Evolutionary conservation across 306 rosid species (phyloP).

Genomic region (Glycine tomentella): DNA sequence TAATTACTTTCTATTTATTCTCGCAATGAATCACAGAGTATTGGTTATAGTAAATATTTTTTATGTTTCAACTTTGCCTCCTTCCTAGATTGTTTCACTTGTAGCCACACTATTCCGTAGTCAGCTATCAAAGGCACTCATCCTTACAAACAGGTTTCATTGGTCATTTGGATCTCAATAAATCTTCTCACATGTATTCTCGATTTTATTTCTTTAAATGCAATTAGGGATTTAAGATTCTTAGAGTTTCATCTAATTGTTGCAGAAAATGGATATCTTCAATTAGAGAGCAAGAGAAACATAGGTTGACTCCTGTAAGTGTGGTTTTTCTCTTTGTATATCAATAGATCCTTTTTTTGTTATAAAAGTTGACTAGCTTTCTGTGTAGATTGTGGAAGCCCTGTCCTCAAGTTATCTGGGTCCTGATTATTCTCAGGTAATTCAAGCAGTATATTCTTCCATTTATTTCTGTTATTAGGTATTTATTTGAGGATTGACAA

Average conservation of each 20-base stretch:
- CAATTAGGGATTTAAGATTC: conserved; percentile 29
- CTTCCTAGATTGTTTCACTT: conserved; percentile 76
- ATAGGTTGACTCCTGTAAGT: conserved; percentile 92
- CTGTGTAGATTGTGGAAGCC: conserved; percentile 86
- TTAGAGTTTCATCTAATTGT: conserved; percentile 48
- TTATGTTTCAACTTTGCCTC: conserved; percentile 38
- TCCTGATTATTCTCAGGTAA: conserved; percentile 91
- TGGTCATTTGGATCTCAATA: conserved; percentile 37
- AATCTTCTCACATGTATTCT: conserved; percentile 29
- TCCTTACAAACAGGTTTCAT: conserved; percentile 85
- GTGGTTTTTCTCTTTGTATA: conserved; percentile 33
- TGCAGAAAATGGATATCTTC: conserved; percentile 94
- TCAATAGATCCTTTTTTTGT: conserved; percentile 18
- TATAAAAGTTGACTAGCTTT: conserved; percentile 46
- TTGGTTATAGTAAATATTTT: conserved; percentile 30
- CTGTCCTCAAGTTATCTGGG: conserved; percentile 87
- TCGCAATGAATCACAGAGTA: conserved; percentile 36
- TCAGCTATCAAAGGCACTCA: conserved; percentile 78
- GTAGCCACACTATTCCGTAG: conserved; percentile 84
- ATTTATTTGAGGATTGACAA: conserved; percentile 35
- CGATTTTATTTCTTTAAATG: conserved; percentile 4
- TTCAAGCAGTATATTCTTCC: conserved; percentile 36
- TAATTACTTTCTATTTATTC: conserved; percentile 38
- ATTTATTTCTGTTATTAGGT: conserved; percentile 30
- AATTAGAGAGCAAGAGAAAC: conserved; percentile 75